Percentiles rank a stretch among this genome's conserved stretches.
These are phyloP conservation scores for Lithohypha guttulata DNA, from an alignment of 2,329 filamentous ascomycete species.

Conservation along the genomic window DNA sequence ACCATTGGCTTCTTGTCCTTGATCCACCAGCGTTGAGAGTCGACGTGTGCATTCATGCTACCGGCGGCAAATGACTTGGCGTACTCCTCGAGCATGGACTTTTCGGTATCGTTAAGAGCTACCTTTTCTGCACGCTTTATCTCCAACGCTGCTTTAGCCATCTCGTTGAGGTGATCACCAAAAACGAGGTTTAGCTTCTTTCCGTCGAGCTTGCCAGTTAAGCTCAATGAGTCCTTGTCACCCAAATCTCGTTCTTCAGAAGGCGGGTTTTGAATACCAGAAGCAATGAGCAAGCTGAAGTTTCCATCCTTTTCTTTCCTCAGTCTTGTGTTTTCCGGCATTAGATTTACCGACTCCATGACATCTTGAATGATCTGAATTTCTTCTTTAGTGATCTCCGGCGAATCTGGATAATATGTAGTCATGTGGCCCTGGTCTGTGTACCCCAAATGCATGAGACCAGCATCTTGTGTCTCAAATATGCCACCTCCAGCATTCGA, in stretches of 20 bases:
- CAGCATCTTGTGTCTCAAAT: constrained; percentile 54
- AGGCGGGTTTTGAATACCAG: constrained; percentile 51
- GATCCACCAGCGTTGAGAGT: constrained; percentile 72
- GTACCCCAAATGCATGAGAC: constrained; percentile 66
- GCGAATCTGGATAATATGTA: constrained; percentile 70
- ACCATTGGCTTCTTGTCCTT: constrained; percentile 70
- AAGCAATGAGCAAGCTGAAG: constrained; percentile 67
- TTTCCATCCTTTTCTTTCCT: constrained; percentile 53
- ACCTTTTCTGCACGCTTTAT: constrained; percentile 58
- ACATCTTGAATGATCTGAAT: constrained; percentile 62
- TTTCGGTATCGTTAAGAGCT: constrained; percentile 62
- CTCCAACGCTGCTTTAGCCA: constrained; percentile 55
- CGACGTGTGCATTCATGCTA: constrained; percentile 66
- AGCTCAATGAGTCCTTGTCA: constrained; percentile 49
- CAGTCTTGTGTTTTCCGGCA: constrained; percentile 66
- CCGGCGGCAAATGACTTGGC: constrained; percentile 63
- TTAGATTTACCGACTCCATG: constrained; percentile 59
- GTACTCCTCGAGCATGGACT: constrained; percentile 63
- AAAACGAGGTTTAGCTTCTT: constrained; percentile 62
- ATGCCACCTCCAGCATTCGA: constrained; percentile 50
- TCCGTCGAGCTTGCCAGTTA: constrained; percentile 52
- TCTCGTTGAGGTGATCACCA: constrained; percentile 62
- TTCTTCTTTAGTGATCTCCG: constrained; percentile 62
- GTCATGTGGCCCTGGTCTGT: constrained; percentile 65
- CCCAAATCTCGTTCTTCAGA: constrained; percentile 57